These are phyloP conservation scores for Arthrobotrys conoides DNA, from an alignment of 2,329 filamentous ascomycete species.

Conservation along the genomic window DNA sequence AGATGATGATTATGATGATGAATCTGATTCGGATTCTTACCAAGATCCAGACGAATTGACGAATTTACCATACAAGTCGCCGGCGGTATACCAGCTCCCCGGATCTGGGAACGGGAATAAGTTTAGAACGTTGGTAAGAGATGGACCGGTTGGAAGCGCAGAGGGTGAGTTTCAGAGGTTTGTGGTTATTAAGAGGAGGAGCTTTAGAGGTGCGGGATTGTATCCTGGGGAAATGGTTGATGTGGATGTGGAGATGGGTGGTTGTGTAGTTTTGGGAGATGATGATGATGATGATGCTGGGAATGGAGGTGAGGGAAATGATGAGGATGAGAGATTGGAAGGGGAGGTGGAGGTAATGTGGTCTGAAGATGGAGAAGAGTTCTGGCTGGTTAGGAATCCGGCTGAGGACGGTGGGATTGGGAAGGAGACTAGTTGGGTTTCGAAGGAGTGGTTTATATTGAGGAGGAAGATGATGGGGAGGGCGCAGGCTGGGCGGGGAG, in stretches of 20 bases:
- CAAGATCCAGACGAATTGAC: conserved; percentile 55
- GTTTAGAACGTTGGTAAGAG: conserved; percentile 46
- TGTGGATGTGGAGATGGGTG: conserved; percentile 42
- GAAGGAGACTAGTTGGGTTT: conserved; percentile 55
- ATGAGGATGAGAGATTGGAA: conserved; percentile 30
- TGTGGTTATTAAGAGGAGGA: conserved; percentile 56
- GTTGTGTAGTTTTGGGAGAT: conserved; percentile 17
- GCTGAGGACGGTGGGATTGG: conserved; percentile 43
- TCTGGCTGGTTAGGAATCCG: conserved; percentile 54
- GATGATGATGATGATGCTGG: neutral
- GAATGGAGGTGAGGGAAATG: conserved; percentile 14
- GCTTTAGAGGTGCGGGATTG: conserved; percentile 47
- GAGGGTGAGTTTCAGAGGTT: conserved; percentile 40
- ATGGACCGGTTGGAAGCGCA: conserved; percentile 42
- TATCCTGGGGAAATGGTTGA: conserved; percentile 35
- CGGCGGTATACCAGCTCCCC: conserved; percentile 48
- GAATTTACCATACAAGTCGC: conserved; percentile 57
- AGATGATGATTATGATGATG: conserved; percentile 27
- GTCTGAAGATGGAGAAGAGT: conserved; percentile 68
- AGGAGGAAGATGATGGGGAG: conserved; percentile 26
- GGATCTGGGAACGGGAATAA: conserved; percentile 55
- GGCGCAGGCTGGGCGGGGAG: neutral
- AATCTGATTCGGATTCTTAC: conserved; percentile 30
- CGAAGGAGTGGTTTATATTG: conserved; percentile 50
- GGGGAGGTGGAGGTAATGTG: conserved; percentile 71